Conservation (phyloP, 2,329 filamentous ascomycete species). For the Fusarium liriodendri region DNA sequence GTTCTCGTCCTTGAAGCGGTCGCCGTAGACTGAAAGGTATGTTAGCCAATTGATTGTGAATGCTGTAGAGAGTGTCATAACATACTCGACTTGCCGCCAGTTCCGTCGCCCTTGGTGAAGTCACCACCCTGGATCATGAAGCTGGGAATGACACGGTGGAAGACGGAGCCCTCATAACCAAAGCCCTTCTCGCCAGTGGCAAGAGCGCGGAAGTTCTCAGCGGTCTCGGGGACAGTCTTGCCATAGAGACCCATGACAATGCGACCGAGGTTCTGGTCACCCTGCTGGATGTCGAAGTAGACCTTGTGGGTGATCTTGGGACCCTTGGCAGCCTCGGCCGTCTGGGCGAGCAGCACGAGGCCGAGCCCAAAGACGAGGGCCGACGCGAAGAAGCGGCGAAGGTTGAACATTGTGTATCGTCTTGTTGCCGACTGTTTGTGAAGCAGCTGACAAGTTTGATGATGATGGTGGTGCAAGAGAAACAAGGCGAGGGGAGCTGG, state of each 20-base stretch:
- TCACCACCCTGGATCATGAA: slow-evolving; percentile 96
- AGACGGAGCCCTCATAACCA: slow-evolving; percentile 82
- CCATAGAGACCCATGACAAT: slow-evolving; percentile 87
- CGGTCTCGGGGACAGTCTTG: slow-evolving; percentile 84
- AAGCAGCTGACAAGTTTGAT: slow-evolving; percentile 18
- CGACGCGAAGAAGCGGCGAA: slow-evolving; percentile 77
- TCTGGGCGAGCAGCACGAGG: slow-evolving; percentile 80
- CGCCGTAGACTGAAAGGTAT: slow-evolving; percentile 75
- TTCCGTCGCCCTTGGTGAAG: slow-evolving; percentile 85
- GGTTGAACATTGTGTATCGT: slow-evolving; percentile 74
- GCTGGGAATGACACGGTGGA: slow-evolving; percentile 91
- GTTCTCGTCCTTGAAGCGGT: slow-evolving; percentile 90
- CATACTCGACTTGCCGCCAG: slow-evolving; percentile 86
- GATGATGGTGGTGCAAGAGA: slow-evolving; percentile 33
- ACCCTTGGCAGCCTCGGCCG: slow-evolving; percentile 80
- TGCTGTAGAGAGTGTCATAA: slow-evolving; percentile 33
- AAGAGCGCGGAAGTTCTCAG: slow-evolving; percentile 81
- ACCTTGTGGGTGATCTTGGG: slow-evolving; percentile 97
- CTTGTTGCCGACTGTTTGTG: slow-evolving; percentile 25
- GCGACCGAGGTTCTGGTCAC: slow-evolving; percentile 78
- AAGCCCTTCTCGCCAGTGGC: slow-evolving; percentile 89
- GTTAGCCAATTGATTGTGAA: slow-evolving; percentile 32
- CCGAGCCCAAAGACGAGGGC: slow-evolving; percentile 80
- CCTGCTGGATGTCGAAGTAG: slow-evolving; percentile 86
- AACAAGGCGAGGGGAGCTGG: slow-evolving; percentile 22